A percentile compares a stretch with the other conserved stretches of the same genome.
Conservation (phyloP, 306 rosid genomes). For the Crotalaria pallida region DNA sequence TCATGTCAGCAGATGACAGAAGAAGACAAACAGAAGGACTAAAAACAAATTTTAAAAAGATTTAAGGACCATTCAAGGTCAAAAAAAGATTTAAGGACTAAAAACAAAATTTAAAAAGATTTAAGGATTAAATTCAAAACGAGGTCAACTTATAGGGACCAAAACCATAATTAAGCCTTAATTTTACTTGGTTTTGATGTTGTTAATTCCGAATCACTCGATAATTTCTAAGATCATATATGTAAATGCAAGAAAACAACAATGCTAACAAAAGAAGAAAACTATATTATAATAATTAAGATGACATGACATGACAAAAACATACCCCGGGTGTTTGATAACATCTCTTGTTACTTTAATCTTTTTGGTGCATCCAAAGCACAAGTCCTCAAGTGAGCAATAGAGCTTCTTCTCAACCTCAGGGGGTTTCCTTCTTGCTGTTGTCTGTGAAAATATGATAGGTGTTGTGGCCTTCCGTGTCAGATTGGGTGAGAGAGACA, state of each 20-base stretch:
- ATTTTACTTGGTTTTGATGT: no score
- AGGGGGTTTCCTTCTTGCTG: slow-evolving; percentile 51
- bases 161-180: no score
- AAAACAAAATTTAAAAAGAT: no score
- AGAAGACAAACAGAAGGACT: no score
- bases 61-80: no score
- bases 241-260: background rate
- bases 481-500: slow-evolving; percentile 36
- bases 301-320: slow-evolving; percentile 13
- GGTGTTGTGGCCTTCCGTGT: slow-evolving; percentile 56
- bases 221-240: background rate
- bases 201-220: no score
- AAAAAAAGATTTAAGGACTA: no score
- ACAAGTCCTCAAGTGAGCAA: slow-evolving; percentile 68
- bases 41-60: no score
- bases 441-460: slow-evolving; percentile 74
- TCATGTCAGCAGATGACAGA: no score
- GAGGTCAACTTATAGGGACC: no score
- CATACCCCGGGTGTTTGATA: slow-evolving; percentile 62
- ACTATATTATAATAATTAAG: no score
- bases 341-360: slow-evolving; percentile 64
- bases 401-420: slow-evolving; percentile 56
- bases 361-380: slow-evolving; percentile 68
- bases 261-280: background rate
- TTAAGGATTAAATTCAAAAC: no score